Base-by-base conservation (phyloP, 805 yeast genomes). In the Myxozyma udenii region DNA sequence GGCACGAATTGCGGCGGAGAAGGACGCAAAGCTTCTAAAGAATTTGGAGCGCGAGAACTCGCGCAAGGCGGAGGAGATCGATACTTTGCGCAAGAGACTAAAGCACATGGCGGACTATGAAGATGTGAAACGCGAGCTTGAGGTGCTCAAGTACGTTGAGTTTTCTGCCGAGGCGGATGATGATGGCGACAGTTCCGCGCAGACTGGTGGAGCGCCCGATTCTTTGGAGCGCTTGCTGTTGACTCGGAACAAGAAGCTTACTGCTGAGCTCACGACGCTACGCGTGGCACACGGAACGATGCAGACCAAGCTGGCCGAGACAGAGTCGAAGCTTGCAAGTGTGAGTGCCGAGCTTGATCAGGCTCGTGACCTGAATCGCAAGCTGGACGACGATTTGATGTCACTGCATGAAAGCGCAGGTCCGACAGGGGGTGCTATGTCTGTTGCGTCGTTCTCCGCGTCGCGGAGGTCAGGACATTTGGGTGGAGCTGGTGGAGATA, bases 41-140 rank as follows among this genome's bases (percentile, higher is more conserved):
- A 30, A 30, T 16, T 39, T 59, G 18, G 46, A 54, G 43, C 51
- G 55, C n/a, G 62, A 61, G 18, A 28, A 33, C 21, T 45, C 51
- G 18, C 77, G 78, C 40, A 71, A 77, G 54, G 66, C 68, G n/a
- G 66, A 68, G 14, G 91, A 85, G 64, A 66, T 79, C 23, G 72
- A 71, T 7, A 64, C 66, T 3, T 70, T 85, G 58, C 78, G 78
- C 61, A 69, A 70, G 23, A 77, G 78, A 50, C 64, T 84, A 40
- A 70, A 71, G 2, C 66, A 71, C 28, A 78, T 81, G 46, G 69
- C 75, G 1, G 96, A 89, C 64, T 89, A 90, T 67, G 89, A 85
- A 46, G 89, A 87, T 55, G 66, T 89, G 43, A 88, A 87, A 65
- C 78, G 79, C 44, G 96, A 90, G 62, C 71, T 90, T 58, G 78